Conservation (phyloP, 192 early-diverging fungal genomes). For the Coemansia sp. region DNA sequence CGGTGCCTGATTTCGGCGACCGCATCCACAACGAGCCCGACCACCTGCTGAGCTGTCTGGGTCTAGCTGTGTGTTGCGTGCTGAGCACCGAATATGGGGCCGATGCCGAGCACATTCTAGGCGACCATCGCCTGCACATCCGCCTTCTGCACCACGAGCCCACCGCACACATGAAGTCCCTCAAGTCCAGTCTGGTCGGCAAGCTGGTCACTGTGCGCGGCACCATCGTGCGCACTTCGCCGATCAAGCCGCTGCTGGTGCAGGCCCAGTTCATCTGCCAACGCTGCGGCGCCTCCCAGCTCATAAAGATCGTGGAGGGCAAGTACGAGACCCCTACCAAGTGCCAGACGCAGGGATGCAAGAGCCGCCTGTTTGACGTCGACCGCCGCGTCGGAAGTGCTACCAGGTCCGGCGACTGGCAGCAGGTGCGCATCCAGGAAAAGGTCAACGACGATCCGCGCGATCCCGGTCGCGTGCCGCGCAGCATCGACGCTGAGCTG, state of each 20-base stretch:
- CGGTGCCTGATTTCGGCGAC: constrained; percentile 34
- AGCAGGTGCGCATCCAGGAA: constrained; percentile 80
- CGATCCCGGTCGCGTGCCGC: constrained; percentile 70
- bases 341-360: constrained; percentile 67
- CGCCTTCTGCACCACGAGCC: constrained; percentile 56
- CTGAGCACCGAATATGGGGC: constrained; percentile 48
- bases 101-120: constrained; percentile 39
- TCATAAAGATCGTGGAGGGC: constrained; percentile 64
- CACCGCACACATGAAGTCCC: constrained; percentile 64
- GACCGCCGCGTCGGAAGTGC: constrained; percentile 52
- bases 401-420: constrained; percentile 72
- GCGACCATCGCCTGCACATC: constrained; percentile 48
- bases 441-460: constrained; percentile 70
- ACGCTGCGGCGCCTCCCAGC: constrained; percentile 58
- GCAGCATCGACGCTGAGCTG: constrained; percentile 77
- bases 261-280: constrained; percentile 67
- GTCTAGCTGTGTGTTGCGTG: constrained; percentile 46
- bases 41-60: constrained; percentile 37
- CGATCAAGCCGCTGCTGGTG: constrained; percentile 66
- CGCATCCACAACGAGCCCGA: constrained; percentile 42
- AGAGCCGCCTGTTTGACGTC: constrained; percentile 63
- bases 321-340: constrained; percentile 60
- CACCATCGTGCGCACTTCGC: constrained; percentile 75
- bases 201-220: constrained; percentile 71
- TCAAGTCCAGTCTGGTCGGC: constrained; percentile 75